Evolutionary conservation across 192 early-diverging fungal genomes (phyloP).

Genomic region (Cetraspora pellucida): DNA sequence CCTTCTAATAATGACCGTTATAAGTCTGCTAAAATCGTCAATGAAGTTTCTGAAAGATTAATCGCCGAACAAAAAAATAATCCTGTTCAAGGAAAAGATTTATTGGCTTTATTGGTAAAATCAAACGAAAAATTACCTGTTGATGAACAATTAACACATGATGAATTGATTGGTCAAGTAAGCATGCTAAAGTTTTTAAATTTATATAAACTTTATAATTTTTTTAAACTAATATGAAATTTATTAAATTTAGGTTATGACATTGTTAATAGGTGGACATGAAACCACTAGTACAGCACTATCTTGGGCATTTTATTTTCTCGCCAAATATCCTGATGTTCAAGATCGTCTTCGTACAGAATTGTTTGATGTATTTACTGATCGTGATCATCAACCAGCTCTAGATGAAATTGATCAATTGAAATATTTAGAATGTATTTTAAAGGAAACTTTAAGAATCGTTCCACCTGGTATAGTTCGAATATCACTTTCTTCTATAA

Average conservation of each 20-base stretch:
- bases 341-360: constrained; percentile 53
- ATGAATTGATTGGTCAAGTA: constrained; percentile 49
- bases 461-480: constrained; percentile 44
- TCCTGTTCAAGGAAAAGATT: constrained; percentile 41
- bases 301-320: constrained; percentile 53
- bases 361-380: constrained; percentile 42
- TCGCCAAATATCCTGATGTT: constrained; percentile 48
- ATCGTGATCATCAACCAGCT: constrained; percentile 34
- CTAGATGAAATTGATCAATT: constrained; percentile 54
- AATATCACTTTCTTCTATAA: not conserved
- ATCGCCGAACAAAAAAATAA: constrained; percentile 42
- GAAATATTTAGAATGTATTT: constrained; percentile 53
- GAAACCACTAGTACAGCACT: constrained; percentile 56
- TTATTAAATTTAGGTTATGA: constrained; percentile 5
- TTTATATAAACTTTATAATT: not conserved
- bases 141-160: constrained; percentile 41
- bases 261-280: constrained; percentile 49
- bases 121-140: constrained; percentile 45
- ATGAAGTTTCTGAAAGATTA: constrained; percentile 40
- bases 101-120: constrained; percentile 49
- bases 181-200: not conserved
- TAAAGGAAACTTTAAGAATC: constrained; percentile 54
- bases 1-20: constrained; percentile 13
- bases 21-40: constrained; percentile 35
- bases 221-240: not conserved